phyloP scores from a whole-genome alignment of 1,284 basidiomycete genomes.

The Ceratobasidium sp. region DNA sequence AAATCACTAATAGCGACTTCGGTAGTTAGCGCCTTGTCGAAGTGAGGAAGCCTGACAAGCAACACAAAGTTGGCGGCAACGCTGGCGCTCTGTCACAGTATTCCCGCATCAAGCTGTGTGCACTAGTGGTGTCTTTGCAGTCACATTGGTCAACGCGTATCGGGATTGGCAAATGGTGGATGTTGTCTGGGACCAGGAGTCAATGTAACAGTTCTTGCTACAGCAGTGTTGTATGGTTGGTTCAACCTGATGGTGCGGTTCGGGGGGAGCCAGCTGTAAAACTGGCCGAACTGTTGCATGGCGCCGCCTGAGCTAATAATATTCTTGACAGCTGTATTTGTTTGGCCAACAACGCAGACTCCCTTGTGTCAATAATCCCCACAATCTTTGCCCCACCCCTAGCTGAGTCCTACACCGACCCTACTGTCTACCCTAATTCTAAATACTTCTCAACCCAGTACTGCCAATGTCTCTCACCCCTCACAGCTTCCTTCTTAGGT shows the following conservation, averaged over 20 bases:
- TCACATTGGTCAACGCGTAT: conserved; percentile 73
- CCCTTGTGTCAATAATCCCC: no score
- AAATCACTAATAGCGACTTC: conserved; percentile 28
- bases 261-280: conserved; percentile 22
- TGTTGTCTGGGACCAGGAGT: conserved; percentile 75
- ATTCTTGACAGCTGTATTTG: no score
- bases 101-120: conserved; percentile 81
- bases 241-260: conserved; percentile 39
- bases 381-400: neutral
- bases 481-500: no score
- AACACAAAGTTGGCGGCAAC: conserved; percentile 70
- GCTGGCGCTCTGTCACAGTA: conserved; percentile 73
- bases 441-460: neutral
- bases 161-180: conserved; percentile 75
- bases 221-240: conserved; percentile 69
- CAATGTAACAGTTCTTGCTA: conserved; percentile 81
- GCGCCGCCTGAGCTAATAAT: no score
- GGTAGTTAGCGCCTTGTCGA: conserved; percentile 69
- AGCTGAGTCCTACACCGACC: neutral
- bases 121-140: conserved; percentile 82
- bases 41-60: conserved; percentile 73
- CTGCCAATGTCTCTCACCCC: no score
- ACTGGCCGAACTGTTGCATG: no score
- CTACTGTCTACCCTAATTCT: neutral
- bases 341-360: no score